Conservation (phyloP, 169 alveolate species). For the Cryptosporidium canis region DNA sequence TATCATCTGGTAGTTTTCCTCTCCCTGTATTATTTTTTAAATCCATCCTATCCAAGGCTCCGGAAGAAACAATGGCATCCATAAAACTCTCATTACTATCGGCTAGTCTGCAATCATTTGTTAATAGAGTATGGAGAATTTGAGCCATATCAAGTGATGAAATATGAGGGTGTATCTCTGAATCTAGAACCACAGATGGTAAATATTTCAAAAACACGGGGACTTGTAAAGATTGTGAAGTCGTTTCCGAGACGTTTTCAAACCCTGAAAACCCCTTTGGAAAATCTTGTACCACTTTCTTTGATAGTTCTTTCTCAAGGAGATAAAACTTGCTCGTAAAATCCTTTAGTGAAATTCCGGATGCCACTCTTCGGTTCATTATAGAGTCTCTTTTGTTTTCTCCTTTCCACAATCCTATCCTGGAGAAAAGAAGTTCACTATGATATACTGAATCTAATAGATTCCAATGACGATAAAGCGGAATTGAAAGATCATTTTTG, state of each 20-base stretch:
- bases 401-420: conserved; percentile 44
- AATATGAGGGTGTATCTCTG: conserved; percentile 40
- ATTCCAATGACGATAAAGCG: conserved; percentile 68
- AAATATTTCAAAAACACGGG: conserved; percentile 37
- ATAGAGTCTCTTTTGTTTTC: conserved; percentile 34
- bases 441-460: conserved; percentile 20
- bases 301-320: conserved; percentile 18
- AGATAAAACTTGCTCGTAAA: conserved; percentile 49
- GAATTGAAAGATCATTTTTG: conserved; percentile 49
- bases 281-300: conserved; percentile 10
- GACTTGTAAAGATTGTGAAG: conserved; percentile 6
- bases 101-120: conserved; percentile 19
- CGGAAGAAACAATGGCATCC: conserved; percentile 41
- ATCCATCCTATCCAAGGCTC: neutral
- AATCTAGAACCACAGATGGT: conserved; percentile 40
- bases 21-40: neutral
- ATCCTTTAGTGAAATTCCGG: conserved; percentile 54
- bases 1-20: neutral
- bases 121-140: conserved; percentile 35
- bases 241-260: neutral
- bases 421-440: conserved; percentile 28
- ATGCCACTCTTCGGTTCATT: conserved; percentile 44
- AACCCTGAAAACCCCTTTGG: conserved; percentile 55
- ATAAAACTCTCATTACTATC: conserved; percentile 19
- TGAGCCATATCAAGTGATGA: conserved; percentile 65